Percentiles rank a stretch among this genome's conserved stretches.
These are phyloP conservation scores for Xylaria sp. DNA, from an alignment of 2,329 filamentous ascomycete genomes.

Conservation along the genomic window DNA sequence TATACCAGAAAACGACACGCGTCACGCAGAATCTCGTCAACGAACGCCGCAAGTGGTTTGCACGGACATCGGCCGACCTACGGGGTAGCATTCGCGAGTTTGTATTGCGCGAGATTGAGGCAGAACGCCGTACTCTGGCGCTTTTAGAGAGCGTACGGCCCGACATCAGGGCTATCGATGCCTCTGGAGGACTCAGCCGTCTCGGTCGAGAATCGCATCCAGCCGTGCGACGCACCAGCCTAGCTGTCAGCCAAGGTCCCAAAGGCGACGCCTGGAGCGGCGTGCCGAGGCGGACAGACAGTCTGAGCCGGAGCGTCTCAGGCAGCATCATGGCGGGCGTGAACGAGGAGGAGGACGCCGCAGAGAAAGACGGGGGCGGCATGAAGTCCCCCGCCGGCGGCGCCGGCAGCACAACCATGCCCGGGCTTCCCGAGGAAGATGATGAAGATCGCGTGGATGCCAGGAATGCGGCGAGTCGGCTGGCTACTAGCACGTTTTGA, in stretches of 20 bases:
- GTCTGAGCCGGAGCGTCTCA: constrained; percentile 80
- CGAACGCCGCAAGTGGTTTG: constrained; percentile 92
- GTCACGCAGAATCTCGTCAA: constrained; percentile 90
- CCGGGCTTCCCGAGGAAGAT: constrained; percentile 78
- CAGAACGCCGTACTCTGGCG: constrained; percentile 89
- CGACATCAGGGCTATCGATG: constrained; percentile 92
- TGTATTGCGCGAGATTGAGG: constrained; percentile 93
- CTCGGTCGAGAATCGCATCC: constrained; percentile 91
- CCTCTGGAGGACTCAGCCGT: constrained; percentile 87
- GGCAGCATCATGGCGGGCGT: constrained; percentile 80
- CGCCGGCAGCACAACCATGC: constrained; percentile 60
- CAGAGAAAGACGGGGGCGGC: constrained; percentile 55
- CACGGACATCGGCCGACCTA: constrained; percentile 85
- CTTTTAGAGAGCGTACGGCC: constrained; percentile 93
- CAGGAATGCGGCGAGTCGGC: constrained; percentile 89
- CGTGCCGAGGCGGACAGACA: constrained; percentile 83
- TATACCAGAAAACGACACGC: constrained; percentile 85
- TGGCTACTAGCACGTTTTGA: constrained; percentile 94
- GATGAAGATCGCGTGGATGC: constrained; percentile 96
- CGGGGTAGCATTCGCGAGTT: constrained; percentile 88
- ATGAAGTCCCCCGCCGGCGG: constrained; percentile 54
- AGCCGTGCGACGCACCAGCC: constrained; percentile 74
- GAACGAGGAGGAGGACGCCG: constrained; percentile 68
- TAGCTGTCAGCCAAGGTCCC: constrained; percentile 91
- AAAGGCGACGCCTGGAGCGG: constrained; percentile 99